These are phyloP conservation scores for Talaromyces albobiverticillius DNA, from an alignment of 2,329 filamentous ascomycete genomes.

Conservation along the genomic window DNA sequence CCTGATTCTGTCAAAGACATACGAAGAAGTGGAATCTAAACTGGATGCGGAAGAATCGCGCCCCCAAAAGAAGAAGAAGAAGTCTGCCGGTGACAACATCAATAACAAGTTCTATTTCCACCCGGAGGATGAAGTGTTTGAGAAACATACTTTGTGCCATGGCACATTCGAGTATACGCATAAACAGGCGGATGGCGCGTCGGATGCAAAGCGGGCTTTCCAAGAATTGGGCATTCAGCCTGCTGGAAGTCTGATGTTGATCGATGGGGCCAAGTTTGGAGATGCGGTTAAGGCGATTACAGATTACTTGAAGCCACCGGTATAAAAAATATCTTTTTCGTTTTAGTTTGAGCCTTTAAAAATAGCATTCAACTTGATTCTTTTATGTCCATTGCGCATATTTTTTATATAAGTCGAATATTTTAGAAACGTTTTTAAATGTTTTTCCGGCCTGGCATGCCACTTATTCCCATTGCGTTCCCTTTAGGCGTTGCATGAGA, in stretches of 20 bases:
- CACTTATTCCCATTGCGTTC: slow-evolving; percentile 47
- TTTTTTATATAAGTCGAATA: too few relatives aligned
- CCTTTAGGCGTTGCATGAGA: slow-evolving; percentile 81
- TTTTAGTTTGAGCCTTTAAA: too few relatives aligned
- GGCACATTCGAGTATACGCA: slow-evolving; percentile 76
- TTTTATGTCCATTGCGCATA: too few relatives aligned
- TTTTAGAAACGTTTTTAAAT: too few relatives aligned
- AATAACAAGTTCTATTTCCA: slow-evolving; percentile 83
- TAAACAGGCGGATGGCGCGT: slow-evolving; percentile 70
- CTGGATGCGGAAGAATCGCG: slow-evolving; percentile 65
- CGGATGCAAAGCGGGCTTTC: slow-evolving; percentile 91
- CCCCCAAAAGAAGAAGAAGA: slow-evolving; percentile 67
- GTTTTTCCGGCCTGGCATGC: too few relatives aligned
- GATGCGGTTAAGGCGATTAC: slow-evolving; percentile 71
- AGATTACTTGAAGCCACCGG: slow-evolving; percentile 65
- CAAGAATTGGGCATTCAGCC: slow-evolving; percentile 88
- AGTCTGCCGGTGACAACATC: slow-evolving; percentile 33
- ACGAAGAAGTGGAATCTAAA: slow-evolving; percentile 79
- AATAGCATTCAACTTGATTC: too few relatives aligned
- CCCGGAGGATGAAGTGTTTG: slow-evolving; percentile 86
- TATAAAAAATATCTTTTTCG: slow-evolving; percentile 26
- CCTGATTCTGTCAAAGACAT: slow-evolving; percentile 87
- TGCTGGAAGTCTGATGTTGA: slow-evolving; percentile 78
- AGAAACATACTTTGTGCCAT: slow-evolving; percentile 68
- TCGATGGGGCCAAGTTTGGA: slow-evolving; percentile 75